Evolutionary conservation across 2,329 filamentous ascomycete species (phyloP).

Genomic region (Ilyonectria robusta): DNA sequence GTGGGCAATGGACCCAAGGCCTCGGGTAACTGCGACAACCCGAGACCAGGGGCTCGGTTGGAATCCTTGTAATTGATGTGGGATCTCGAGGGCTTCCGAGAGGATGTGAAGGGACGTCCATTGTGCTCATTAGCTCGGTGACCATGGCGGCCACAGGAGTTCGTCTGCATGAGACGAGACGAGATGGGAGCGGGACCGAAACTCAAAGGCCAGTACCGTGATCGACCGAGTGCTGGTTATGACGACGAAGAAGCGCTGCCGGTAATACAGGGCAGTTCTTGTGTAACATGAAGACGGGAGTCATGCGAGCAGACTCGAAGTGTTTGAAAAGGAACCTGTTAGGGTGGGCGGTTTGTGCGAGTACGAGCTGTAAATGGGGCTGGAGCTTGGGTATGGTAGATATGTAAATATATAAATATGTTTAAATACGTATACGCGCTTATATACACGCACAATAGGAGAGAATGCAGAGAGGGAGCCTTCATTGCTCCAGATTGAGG

Average conservation of each 20-base stretch:
- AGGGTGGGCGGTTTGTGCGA: no score
- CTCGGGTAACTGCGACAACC: background rate
- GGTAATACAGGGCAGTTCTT: background rate
- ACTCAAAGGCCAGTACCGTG: background rate
- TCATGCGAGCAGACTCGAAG: background rate
- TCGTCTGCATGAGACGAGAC: constrained; percentile 11
- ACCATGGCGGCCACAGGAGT: constrained; percentile 6
- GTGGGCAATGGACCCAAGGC: background rate
- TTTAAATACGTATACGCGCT: background rate
- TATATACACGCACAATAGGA: no score
- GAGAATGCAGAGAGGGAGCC: background rate
- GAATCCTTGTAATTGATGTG: background rate
- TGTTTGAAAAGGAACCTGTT: no score
- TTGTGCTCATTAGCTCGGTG: background rate
- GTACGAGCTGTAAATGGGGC: no score
- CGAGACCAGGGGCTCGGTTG: background rate
- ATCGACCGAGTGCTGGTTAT: background rate
- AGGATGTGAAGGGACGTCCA: background rate
- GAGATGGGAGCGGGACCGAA: background rate
- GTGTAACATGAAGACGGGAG: background rate
- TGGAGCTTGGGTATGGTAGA: no score
- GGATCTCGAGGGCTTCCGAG: background rate
- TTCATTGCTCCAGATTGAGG: constrained; percentile 13
- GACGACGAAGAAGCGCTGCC: background rate
- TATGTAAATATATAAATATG: background rate